Conservation (phyloP, 108 stramenopile genomes). For the Thalassiosira profunda region DNA sequence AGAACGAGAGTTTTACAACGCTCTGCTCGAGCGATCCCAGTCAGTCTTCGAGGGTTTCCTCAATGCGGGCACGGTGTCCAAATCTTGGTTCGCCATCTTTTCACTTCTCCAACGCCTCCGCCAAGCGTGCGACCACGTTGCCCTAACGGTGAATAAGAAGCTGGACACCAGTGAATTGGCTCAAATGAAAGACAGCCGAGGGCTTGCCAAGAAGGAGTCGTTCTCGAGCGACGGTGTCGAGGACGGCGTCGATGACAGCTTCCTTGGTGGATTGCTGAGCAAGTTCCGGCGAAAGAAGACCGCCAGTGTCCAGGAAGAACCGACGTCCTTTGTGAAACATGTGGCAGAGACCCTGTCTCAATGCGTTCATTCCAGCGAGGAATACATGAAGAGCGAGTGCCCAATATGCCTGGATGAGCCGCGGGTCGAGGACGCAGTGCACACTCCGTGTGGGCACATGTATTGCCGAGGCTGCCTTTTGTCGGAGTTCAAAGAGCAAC, state of each 20-base stretch:
- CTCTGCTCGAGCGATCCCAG: constrained; percentile 66
- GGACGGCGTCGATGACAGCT: constrained; percentile 24
- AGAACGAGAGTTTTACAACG: constrained; percentile 88
- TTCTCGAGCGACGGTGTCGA: background rate
- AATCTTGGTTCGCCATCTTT: constrained; percentile 87
- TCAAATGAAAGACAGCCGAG: background rate
- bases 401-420: constrained; percentile 81
- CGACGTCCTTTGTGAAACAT: constrained; percentile 39
- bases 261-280: constrained; percentile 49
- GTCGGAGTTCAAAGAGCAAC: constrained; percentile 40
- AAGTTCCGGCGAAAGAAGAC: constrained; percentile 49
- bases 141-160: constrained; percentile 72
- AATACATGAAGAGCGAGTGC: constrained; percentile 76
- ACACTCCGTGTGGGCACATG: constrained; percentile 88
- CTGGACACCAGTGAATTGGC: constrained; percentile 20
- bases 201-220: background rate
- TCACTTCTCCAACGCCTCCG: constrained; percentile 79
- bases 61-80: constrained; percentile 67
- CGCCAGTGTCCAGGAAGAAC: no score
- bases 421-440: constrained; percentile 58
- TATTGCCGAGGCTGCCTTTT: constrained; percentile 73
- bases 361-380: constrained; percentile 53
- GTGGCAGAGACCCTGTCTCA: constrained; percentile 63
- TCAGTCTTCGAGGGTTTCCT: constrained; percentile 81
- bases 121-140: constrained; percentile 86